A percentile compares a stretch with the other conserved stretches of the same genome.
Evolutionary conservation across 257 asterid species (phyloP).

Genomic region (Nicotiana sylvestris): DNA sequence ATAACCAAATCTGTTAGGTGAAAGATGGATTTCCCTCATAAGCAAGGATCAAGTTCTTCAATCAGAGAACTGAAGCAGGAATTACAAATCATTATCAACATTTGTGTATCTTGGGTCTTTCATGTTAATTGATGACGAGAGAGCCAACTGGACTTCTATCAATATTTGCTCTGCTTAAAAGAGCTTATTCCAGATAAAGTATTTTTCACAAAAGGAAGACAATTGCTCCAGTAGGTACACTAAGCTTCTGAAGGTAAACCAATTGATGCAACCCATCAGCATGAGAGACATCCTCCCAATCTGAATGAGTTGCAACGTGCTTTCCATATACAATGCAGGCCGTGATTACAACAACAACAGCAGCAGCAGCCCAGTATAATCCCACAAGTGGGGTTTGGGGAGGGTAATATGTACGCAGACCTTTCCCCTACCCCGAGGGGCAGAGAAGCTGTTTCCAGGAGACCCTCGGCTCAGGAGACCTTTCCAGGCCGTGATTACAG

Average conservation of each 20-base stretch:
- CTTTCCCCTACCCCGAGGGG: no score
- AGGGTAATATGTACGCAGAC: no score
- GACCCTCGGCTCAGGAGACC: no score
- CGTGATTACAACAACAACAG: no score
- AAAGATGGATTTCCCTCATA: background rate
- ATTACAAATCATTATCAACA: background rate
- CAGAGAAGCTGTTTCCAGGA: no score
- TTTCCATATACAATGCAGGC: background rate
- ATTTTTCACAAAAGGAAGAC: background rate
- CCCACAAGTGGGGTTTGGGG: no score
- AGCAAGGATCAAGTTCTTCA: background rate
- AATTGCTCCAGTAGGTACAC: background rate
- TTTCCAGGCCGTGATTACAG: background rate
- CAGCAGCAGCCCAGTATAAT: no score
- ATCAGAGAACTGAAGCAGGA: background rate
- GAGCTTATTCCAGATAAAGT: background rate
- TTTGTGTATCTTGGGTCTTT: background rate
- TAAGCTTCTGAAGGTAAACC: background rate
- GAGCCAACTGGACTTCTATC: background rate
- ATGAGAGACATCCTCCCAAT: background rate
- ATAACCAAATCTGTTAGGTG: background rate
- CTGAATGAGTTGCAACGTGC: background rate
- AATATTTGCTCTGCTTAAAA: slow-evolving; percentile 1
- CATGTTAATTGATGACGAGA: background rate
- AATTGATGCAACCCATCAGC: background rate